phyloP scores from a whole-genome alignment of 768 basidiomycete species.

The Epithele typhae region DNA sequence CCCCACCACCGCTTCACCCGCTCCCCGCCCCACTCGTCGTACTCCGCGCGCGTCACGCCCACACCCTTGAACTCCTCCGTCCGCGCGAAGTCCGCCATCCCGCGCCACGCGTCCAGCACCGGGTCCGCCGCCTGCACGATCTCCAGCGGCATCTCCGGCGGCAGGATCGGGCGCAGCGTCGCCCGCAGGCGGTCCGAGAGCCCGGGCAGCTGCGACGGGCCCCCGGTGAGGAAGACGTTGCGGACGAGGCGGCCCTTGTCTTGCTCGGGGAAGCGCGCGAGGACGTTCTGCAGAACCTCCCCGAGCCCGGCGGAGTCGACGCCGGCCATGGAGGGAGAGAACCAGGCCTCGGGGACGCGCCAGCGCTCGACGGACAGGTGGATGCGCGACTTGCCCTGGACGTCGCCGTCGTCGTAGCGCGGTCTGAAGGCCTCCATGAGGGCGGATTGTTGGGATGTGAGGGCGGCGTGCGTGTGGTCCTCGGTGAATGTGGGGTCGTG shows the following conservation, averaged over 20 bases:
- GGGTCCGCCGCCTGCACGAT: slow-evolving; percentile 65
- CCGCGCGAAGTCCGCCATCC: slow-evolving; percentile 77
- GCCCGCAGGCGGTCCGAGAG: slow-evolving; percentile 63
- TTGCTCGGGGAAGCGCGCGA: slow-evolving; percentile 61
- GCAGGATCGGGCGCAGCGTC: slow-evolving; percentile 78
- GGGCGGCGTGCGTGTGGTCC: slow-evolving; percentile 78
- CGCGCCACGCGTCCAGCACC: slow-evolving; percentile 79
- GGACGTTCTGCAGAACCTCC: slow-evolving; percentile 85
- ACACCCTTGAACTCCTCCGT: slow-evolving; percentile 51
- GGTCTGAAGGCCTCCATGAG: slow-evolving; percentile 85
- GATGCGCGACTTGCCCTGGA: slow-evolving; percentile 69
- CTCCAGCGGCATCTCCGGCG: slow-evolving; percentile 71
- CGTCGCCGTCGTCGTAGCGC: slow-evolving; percentile 69
- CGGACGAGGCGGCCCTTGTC: slow-evolving; percentile 76
- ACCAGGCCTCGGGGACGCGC: slow-evolving; percentile 89
- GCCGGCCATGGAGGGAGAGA: slow-evolving; percentile 91
- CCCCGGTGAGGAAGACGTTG: slow-evolving; percentile 91
- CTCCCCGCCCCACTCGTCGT: slow-evolving; percentile 88
- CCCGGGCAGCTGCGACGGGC: slow-evolving; percentile 70
- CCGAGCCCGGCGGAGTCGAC: slow-evolving; percentile 91
- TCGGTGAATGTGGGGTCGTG: slow-evolving; percentile 82
- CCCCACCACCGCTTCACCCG: slow-evolving; percentile 89
- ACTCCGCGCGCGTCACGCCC: slow-evolving; percentile 73
- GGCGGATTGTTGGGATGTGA: slow-evolving; percentile 74
- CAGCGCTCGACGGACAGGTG: slow-evolving; percentile 89